phyloP scores from a whole-genome alignment of 1,139 yeast genomes.

The Yamadazyma atlantica region DNA sequence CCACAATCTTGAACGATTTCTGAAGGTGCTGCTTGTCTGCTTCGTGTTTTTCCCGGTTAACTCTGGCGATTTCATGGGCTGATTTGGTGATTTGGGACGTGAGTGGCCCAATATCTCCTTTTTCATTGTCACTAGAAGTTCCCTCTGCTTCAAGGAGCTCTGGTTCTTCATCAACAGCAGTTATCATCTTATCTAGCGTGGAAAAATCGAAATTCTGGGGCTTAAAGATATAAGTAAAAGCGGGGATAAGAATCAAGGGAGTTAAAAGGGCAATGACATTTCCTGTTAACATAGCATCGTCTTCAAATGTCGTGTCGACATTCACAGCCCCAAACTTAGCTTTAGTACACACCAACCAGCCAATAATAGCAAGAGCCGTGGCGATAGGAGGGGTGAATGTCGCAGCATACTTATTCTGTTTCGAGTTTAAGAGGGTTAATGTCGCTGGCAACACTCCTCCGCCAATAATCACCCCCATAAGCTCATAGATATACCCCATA shows the following conservation, averaged over 20 bases:
- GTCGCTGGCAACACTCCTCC: constrained; percentile 83
- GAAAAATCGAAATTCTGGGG: constrained; percentile 78
- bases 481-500: constrained; percentile 82
- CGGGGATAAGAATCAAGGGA: constrained; percentile 68
- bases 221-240: constrained; percentile 61
- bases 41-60: constrained; percentile 33
- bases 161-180: constrained; percentile 62
- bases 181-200: constrained; percentile 48
- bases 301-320: constrained; percentile 68
- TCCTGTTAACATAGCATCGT: constrained; percentile 83
- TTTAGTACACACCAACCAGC: constrained; percentile 67
- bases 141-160: constrained; percentile 48
- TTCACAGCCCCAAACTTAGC: constrained; percentile 51
- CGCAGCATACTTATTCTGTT: constrained; percentile 64
- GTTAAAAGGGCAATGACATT: constrained; percentile 78
- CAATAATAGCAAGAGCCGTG: constrained; percentile 58
- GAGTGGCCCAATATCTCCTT: constrained; percentile 22
- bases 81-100: constrained; percentile 36
- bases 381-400: constrained; percentile 61
- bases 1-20: constrained; percentile 56
- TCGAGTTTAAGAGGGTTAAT: constrained; percentile 65
- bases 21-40: constrained; percentile 40
- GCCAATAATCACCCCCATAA: constrained; percentile 86
- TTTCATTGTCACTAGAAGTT: constrained; percentile 22
- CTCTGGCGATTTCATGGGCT: constrained; percentile 45